Percentiles rank a stretch among this genome's conserved stretches.
These are phyloP conservation scores for Biscogniauxia marginata DNA, from an alignment of 2,329 filamentous ascomycete genomes.

Conservation along the genomic window DNA sequence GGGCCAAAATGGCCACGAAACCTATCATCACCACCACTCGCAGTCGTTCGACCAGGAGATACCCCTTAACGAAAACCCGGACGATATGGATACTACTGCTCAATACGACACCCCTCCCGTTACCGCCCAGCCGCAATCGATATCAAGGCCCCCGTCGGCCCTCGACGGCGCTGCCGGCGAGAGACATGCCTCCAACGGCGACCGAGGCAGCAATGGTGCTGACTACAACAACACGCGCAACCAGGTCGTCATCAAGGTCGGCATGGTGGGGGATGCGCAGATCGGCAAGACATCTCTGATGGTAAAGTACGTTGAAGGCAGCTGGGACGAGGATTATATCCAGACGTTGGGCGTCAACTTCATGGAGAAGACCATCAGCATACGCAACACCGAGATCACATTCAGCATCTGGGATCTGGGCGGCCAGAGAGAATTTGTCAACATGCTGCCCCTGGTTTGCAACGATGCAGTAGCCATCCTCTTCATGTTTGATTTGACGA, in stretches of 20 bases:
- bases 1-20: conserved; percentile 24
- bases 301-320: conserved; percentile 99
- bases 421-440: conserved; percentile 97
- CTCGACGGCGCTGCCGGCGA: conserved; percentile 44
- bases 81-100: conserved; percentile 40
- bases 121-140: conserved; percentile 39
- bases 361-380: conserved; percentile 99
- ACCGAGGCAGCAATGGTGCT: conserved; percentile 42
- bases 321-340: conserved; percentile 99
- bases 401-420: conserved; percentile 99
- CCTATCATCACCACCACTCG: conserved; percentile 42
- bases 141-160: conserved; percentile 56
- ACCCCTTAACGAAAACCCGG: conserved; percentile 31
- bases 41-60: conserved; percentile 52
- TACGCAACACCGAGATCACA: conserved; percentile 98
- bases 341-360: conserved; percentile 99
- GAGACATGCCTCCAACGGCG: conserved; percentile 41
- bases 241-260: conserved; percentile 96
- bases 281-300: conserved; percentile 99
- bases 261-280: conserved; percentile 98
- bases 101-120: conserved; percentile 49
- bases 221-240: conserved; percentile 53
- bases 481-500: conserved; percentile 98
- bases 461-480: conserved; percentile 98
- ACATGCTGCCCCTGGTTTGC: conserved; percentile 99